These are phyloP conservation scores for Paramecium caudatum DNA, from an alignment of 73 alveolate genomes.

Conservation along the genomic window DNA sequence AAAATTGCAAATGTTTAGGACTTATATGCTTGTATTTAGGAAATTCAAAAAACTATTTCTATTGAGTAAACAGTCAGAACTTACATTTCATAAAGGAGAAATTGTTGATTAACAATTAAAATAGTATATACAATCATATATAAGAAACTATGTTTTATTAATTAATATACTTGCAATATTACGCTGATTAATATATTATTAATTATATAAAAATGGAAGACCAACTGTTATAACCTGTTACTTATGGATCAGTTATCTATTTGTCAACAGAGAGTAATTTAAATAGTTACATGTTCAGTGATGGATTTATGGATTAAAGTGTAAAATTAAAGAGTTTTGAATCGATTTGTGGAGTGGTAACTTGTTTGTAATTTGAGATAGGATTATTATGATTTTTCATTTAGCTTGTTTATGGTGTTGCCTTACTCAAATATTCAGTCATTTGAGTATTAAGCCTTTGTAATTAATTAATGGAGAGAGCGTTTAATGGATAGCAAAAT, in stretches of 20 bases:
- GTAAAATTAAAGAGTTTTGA: conserved; percentile 43
- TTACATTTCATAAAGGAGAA: too few relatives aligned
- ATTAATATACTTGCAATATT: too few relatives aligned
- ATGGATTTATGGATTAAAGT: conserved; percentile 59
- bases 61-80: too few relatives aligned
- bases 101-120: too few relatives aligned
- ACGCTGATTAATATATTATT: too few relatives aligned
- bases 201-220: neutral
- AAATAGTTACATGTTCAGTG: conserved; percentile 59
- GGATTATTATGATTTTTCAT: conserved; percentile 72
- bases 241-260: conserved; percentile 60
- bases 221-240: conserved; percentile 58
- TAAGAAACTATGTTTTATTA: too few relatives aligned
- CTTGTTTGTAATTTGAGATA: neutral
- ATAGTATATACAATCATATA: too few relatives aligned
- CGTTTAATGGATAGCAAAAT: neutral
- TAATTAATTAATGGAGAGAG: conserved; percentile 50
- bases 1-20: too few relatives aligned
- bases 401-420: conserved; percentile 71
- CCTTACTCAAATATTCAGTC: conserved; percentile 67
- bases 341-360: conserved; percentile 13
- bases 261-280: conserved; percentile 61
- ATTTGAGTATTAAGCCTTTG: conserved; percentile 39
- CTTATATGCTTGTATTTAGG: too few relatives aligned
- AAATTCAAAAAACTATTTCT: too few relatives aligned